Base-by-base conservation (phyloP, 768 basidiomycete species). In the Suillus sp. region DNA sequence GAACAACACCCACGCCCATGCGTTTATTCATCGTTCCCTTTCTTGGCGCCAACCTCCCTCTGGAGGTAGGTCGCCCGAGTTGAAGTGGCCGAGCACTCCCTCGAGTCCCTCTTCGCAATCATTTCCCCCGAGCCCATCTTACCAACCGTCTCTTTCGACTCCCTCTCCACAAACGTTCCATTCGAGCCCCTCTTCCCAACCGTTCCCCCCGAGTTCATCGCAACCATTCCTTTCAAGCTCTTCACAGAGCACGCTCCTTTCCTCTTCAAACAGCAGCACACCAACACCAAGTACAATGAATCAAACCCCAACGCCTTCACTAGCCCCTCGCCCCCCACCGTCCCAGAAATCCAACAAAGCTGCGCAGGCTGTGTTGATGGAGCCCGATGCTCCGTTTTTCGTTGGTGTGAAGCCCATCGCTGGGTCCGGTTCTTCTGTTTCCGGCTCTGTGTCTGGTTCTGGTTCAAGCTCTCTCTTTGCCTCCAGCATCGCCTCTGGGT, bases 21-120 rank as follows among this genome's bases (percentile, higher is more conserved):
- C 47, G 13, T 18, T 32, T n/a, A 59, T 59, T 6, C 56, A 59
- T 30, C 59, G 59, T 7, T 32, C 55, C 9, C 6, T n/a, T 37
- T 45, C 43, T 8, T 37, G 18, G 14, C 59, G 27, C 6, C 59
- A 59, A 11, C 55, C 18, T 32, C 10, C 37, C 10, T 4, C 56
- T 9, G 2, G 14, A 2, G 14, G 18, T 13, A 18, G 10, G 20
- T 37, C 55, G 18, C 4, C 2, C 3, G 35, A 13, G 14, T 5
- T 45, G 4, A 18, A 4, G 1, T 40, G 38, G 38, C 25, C 56
- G 20, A 11, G 10, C 7, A 30, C 54, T 22, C 11, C n/a, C n/a
- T 16, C 47, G 14, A 48, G 47, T 25, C 22, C 47, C 6, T 43
- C 34, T 18, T 30, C 18, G 3, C 32, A 34, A 34, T 34, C 27